Evolutionary conservation across 495 filamentous ascomycete genomes (phyloP), one percentile per base, ranked within the genome.

Genomic region (Lentithecium fluviatile): DNA sequence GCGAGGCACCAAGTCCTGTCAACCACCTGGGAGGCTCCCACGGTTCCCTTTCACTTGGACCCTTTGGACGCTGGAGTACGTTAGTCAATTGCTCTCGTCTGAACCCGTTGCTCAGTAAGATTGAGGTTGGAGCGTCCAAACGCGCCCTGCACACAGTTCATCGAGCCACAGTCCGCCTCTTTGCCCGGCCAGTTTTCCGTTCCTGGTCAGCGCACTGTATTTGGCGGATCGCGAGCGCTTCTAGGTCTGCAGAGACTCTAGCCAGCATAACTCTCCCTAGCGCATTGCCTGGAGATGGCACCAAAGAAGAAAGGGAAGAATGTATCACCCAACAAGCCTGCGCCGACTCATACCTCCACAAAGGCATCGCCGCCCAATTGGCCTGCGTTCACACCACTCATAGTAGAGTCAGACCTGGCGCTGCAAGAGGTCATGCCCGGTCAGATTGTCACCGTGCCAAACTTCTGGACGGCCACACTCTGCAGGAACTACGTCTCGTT

Each of bases 401-500:
- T 91, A n/a, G 87, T 89, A 47, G 67, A 85, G 13, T 74, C 78
- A 50, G 84, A 88, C 62, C 84, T 96, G 2, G 66, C 64, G 29
- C 76, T 90, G 24, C 73, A 78, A 8, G 76, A 81, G 24, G 69
- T 88, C 15, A 76, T 89, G 47, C 74, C 76, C 1, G 73, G 77
- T 56, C 91, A 96, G 70, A 88, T 97, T 45, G 77, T 93, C 48
- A 77, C 89, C 0, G 82, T 95, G 58, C 78, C 82, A 10, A 87
- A 86, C 61, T 88, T 97, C 71, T 91, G 88, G 74, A 87, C 91
- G 0, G 74, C 82, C n/a, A 81, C 78, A 2, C 80, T 96, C 2
- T 96, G 91, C 79, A 88, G 86, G 68, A 86, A 81, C 38, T 96
- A 93, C 73, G 81, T 90, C 12, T 79, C 80, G 6, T 96, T 94